Evolutionary conservation across 1,284 basidiomycete genomes (phyloP), one percentile per base, ranked within the genome.

Genomic region (Gomphus sp.): DNA sequence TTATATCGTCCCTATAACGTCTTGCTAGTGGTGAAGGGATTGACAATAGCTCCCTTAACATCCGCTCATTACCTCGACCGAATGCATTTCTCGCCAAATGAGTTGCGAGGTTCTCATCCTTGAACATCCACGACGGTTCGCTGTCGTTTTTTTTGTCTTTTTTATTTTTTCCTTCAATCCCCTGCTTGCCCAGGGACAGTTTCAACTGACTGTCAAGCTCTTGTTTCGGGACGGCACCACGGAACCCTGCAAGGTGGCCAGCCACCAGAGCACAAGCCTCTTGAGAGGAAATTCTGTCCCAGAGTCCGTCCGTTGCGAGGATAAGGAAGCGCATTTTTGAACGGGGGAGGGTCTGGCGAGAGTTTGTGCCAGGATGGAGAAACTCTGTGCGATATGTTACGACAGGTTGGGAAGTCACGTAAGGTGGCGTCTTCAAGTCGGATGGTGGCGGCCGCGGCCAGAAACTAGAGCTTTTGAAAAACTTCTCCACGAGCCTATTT

Each of bases 41-140:
- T 68, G 92, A 95, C 67, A 98, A 74, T 63, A 90, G 67, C 68
- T 81, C 81, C 25, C 84, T 80, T 58, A 97, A 77, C 56, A 75
- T 73, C 60, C 73, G 74, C 61, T 81, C 77, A 68, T 97, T 85
- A 0, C 84, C 93, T 18, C 95, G 94, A 33, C 91, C 95, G 61
- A 98, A 84, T 12, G 93, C 92, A 68, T 99, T 99, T 63, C 96
- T 80, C 62, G 98, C 93, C 41, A 99, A 76, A 72, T 98, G 97
- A 16, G 93, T 88, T 56, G 90, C 84, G 57, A 93, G 75, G 68
- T 98, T 94, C 37, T 85, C 83, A 69, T 99, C 95, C 61, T 82
- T 82, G 68, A 93, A 97, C 12, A 84, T 80, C 90, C 92, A 95
- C 18, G 77, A 75, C 14, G 80, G 82, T 48, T 76, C 62, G n/a